Percentiles rank a stretch among this genome's conserved stretches.
Evolutionary conservation across 805 yeast genomes (phyloP).

Genomic region (Ogataea pilisensis): DNA sequence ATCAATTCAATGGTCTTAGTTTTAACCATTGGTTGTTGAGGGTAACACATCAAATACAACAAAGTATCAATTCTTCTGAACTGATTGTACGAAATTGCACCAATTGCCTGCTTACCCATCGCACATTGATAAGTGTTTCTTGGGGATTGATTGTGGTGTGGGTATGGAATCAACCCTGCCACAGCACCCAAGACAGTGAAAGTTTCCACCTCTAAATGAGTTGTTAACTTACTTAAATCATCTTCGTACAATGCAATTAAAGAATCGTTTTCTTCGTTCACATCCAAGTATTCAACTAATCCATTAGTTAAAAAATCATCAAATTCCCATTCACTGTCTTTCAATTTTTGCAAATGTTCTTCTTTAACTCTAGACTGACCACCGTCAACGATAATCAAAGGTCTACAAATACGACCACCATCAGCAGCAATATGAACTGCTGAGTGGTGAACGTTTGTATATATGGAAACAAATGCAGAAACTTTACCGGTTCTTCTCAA

Average conservation of each 20-base stretch:
- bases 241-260: slow-evolving; percentile 84
- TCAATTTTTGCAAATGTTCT: slow-evolving; percentile 59
- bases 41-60: slow-evolving; percentile 94
- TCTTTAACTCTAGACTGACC: slow-evolving; percentile 68
- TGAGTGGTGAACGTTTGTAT: slow-evolving; percentile 80
- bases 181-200: slow-evolving; percentile 91
- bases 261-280: slow-evolving; percentile 95
- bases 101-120: slow-evolving; percentile 99
- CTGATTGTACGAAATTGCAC: slow-evolving; percentile 97
- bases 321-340: slow-evolving; percentile 72
- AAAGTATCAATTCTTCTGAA: slow-evolving; percentile 92
- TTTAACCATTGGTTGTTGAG: slow-evolving; percentile 99
- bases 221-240: slow-evolving; percentile 52
- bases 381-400: slow-evolving; percentile 79
- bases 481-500: slow-evolving; percentile 82
- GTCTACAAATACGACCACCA: slow-evolving; percentile 98
- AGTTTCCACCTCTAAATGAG: slow-evolving; percentile 95
- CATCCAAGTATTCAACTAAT: slow-evolving; percentile 91
- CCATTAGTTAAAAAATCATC: slow-evolving; percentile 88
- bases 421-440: slow-evolving; percentile 98
- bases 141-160: slow-evolving; percentile 90
- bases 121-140: slow-evolving; percentile 93
- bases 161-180: slow-evolving; percentile 88
- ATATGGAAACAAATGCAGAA: slow-evolving; percentile 87
- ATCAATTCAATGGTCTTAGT: slow-evolving; percentile 94